phyloP scores from a whole-genome alignment of 1,139 yeast genomes.

The Debaryomyces sp. region DNA sequence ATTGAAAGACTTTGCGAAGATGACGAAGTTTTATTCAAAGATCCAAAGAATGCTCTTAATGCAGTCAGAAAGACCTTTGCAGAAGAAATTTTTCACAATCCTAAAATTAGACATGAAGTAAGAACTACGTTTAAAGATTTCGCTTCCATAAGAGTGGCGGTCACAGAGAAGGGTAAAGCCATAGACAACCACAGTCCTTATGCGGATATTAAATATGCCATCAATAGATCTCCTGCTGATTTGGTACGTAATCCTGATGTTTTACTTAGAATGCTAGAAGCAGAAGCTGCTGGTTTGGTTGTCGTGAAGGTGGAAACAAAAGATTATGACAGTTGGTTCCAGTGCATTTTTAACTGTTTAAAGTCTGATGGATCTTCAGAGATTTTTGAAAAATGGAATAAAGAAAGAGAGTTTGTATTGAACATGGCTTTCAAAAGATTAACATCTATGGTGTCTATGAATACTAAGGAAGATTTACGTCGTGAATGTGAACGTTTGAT shows the following conservation, averaged over 20 bases:
- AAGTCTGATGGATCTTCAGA: constrained; percentile 86
- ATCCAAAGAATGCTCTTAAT: constrained; percentile 64
- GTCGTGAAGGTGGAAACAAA: constrained; percentile 50
- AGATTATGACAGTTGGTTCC: constrained; percentile 48
- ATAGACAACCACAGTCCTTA: constrained; percentile 83
- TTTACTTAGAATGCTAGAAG: constrained; percentile 86
- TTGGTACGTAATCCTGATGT: constrained; percentile 76
- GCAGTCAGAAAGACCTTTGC: constrained; percentile 78
- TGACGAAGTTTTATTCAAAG: constrained; percentile 58
- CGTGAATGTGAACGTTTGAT: constrained; percentile 75
- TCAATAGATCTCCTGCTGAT: constrained; percentile 75
- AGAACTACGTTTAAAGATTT: constrained; percentile 68
- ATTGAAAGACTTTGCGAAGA: constrained; percentile 58
- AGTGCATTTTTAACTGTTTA: constrained; percentile 56
- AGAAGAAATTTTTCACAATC: constrained; percentile 80
- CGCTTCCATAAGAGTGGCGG: constrained; percentile 70
- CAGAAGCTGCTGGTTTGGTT: constrained; percentile 68
- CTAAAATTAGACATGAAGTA: constrained; percentile 75
- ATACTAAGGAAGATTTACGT: constrained; percentile 82
- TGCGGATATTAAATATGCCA: constrained; percentile 89
- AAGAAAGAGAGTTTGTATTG: constrained; percentile 68
- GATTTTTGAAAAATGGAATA: constrained; percentile 80
- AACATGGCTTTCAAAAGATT: constrained; percentile 69
- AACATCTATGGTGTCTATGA: constrained; percentile 67
- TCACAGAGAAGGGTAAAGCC: constrained; percentile 86